These are phyloP conservation scores for Spinacia oleracea DNA, from an alignment of 179 eudicot species.

Conservation along the genomic window DNA sequence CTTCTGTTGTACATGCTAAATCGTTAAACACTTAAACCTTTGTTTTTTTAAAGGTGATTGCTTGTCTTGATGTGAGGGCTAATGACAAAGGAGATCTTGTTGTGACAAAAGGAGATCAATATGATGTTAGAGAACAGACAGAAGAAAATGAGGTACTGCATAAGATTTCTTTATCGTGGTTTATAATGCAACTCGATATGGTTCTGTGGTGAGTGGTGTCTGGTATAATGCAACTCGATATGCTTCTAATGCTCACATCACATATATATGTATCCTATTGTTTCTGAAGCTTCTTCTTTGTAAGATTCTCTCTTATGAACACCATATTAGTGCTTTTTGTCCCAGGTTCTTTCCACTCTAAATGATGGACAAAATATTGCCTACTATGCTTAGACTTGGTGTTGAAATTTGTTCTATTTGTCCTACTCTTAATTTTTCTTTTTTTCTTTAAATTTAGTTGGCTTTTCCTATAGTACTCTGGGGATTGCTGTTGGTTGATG, in stretches of 20 bases:
- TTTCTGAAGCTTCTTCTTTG: background rate
- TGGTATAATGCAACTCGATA: no score
- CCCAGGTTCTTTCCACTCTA: background rate
- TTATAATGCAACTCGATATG: background rate
- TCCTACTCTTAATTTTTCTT: background rate
- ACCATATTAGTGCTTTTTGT: background rate
- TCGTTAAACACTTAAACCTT: no score
- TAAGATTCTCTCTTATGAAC: background rate
- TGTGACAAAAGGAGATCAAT: constrained; percentile 99
- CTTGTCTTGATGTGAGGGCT: constrained; percentile 97
- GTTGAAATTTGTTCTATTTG: background rate
- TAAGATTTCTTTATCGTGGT: background rate
- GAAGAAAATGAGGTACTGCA: constrained; percentile 73
- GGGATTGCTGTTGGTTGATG: background rate
- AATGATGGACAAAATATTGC: background rate
- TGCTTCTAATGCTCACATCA: background rate
- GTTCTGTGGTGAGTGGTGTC: background rate
- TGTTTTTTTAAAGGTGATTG: constrained; percentile 62
- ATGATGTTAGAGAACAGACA: constrained; percentile 90
- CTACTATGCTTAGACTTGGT: background rate
- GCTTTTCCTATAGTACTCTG: background rate
- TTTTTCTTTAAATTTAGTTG: background rate
- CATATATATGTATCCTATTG: background rate
- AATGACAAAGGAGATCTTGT: constrained; percentile 96
- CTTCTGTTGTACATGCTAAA: no score